Evolutionary conservation across 2,329 filamentous ascomycete genomes (phyloP).

Genomic region (Malbranchea cinnamomea): DNA sequence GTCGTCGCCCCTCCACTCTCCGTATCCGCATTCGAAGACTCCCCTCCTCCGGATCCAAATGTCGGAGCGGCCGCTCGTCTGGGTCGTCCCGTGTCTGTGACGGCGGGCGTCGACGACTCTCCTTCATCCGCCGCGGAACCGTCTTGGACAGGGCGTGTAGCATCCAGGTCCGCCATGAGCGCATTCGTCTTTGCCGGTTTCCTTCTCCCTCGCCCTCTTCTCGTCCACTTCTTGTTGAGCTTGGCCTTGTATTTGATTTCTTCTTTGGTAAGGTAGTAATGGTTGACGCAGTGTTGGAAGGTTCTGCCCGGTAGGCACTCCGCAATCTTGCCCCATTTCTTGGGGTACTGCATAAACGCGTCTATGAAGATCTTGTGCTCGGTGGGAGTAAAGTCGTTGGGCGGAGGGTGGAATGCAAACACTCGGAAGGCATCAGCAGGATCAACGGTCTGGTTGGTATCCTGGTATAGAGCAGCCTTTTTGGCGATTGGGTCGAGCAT

Average conservation of each 20-base stretch:
- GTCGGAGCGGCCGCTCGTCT: constrained; percentile 35
- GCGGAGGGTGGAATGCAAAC: constrained; percentile 30
- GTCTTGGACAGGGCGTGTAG: constrained; percentile 28
- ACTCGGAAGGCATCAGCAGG: constrained; percentile 25
- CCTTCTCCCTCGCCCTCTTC: constrained; percentile 23
- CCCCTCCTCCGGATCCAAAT: too few relatives aligned
- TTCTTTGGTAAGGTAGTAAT: constrained; percentile 37
- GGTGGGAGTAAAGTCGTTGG: constrained; percentile 33
- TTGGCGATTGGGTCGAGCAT: constrained; percentile 30
- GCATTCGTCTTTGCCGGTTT: constrained; percentile 32
- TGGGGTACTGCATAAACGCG: constrained; percentile 33
- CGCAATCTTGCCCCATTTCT: constrained; percentile 38
- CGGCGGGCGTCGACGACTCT: constrained; percentile 20
- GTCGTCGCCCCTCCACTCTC: constrained; percentile 19
- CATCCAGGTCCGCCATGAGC: constrained; percentile 32
- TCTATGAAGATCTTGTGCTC: constrained; percentile 33
- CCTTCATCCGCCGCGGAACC: constrained; percentile 32
- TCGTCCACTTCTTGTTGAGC: constrained; percentile 31
- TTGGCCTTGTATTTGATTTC: constrained; percentile 36
- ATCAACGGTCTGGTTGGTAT: constrained; percentile 31
- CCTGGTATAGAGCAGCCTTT: constrained; percentile 28
- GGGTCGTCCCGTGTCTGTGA: constrained; percentile 36
- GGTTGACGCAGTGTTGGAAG: constrained; percentile 35
- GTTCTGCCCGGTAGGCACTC: constrained; percentile 30
- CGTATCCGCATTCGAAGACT: constrained; percentile 15